These are phyloP conservation scores for Hypsizygus marmoreus DNA, from an alignment of 768 basidiomycete genomes.

Conservation along the genomic window DNA sequence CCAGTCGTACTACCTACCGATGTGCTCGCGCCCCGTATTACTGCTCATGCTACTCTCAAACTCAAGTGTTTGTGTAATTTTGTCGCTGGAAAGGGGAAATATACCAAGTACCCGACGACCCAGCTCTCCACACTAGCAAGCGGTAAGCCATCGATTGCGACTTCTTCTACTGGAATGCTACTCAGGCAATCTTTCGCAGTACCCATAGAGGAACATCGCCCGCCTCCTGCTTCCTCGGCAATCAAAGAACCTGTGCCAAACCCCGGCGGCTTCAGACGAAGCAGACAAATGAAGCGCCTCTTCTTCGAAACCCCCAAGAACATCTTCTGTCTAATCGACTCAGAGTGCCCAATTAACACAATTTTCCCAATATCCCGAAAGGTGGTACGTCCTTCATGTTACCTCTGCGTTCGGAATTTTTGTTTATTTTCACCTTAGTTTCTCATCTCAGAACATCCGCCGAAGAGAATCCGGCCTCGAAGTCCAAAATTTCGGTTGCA, in stretches of 20 bases:
- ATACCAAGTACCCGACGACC: conserved; percentile 57
- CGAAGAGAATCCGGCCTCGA: conserved; percentile 63
- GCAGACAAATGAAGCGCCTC: conserved; percentile 55
- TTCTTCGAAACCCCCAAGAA: conserved; percentile 65
- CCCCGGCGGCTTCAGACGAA: conserved; percentile 74
- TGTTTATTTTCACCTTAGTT: conserved; percentile 15
- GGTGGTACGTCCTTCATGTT: conserved; percentile 47
- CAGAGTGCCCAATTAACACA: conserved; percentile 42
- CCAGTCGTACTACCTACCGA: conserved; percentile 34
- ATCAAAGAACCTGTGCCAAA: conserved; percentile 81
- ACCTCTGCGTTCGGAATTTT: conserved; percentile 8
- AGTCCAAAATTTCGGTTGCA: conserved; percentile 59
- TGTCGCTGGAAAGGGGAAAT: conserved; percentile 59
- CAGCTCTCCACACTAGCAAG: conserved; percentile 52
- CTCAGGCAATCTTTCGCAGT: conserved; percentile 39
- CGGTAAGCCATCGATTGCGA: conserved; percentile 49
- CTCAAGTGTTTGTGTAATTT: conserved; percentile 57
- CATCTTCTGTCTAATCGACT: conserved; percentile 71
- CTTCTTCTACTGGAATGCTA: conserved; percentile 28
- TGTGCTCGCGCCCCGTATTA: conserved; percentile 38
- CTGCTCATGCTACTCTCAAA: conserved; percentile 46
- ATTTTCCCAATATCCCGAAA: conserved; percentile 74
- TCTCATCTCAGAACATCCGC: conserved; percentile 41
- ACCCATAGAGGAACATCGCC: conserved; percentile 56
- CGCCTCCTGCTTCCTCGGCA: conserved; percentile 45